Evolutionary conservation across 441 rosid species (phyloP).

Genomic region (Arabidopsis hybrid): DNA sequence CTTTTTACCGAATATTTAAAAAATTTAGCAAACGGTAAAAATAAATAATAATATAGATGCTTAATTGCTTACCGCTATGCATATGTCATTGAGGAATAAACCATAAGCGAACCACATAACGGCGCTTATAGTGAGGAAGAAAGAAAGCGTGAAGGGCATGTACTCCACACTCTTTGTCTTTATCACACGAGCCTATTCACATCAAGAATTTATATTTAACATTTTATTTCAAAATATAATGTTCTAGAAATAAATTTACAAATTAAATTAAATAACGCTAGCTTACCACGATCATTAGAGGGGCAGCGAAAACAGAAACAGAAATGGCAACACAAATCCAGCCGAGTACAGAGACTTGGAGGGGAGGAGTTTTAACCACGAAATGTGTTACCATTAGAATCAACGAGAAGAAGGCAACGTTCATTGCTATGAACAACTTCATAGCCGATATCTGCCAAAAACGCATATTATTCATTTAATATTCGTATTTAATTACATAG

Average conservation of each 20-base stretch:
- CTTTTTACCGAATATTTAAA: conserved; percentile 15
- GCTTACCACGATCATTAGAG: conserved; percentile 70
- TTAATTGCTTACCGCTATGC: conserved; percentile 71
- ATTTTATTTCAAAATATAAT: neutral
- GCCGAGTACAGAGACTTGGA: conserved; percentile 61
- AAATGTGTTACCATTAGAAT: conserved; percentile 59
- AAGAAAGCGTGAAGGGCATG: conserved; percentile 86
- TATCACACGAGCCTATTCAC: conserved; percentile 69
- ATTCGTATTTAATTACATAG: neutral
- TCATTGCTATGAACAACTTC: conserved; percentile 56
- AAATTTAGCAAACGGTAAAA: neutral
- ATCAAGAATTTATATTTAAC: neutral
- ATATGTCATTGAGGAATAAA: conserved; percentile 58
- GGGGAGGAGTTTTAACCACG: conserved; percentile 16
- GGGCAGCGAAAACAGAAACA: conserved; percentile 80
- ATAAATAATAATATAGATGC: neutral
- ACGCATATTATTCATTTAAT: neutral
- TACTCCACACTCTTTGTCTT: conserved; percentile 86
- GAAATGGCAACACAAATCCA: conserved; percentile 86
- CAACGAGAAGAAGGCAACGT: conserved; percentile 62
- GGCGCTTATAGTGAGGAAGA: conserved; percentile 83
- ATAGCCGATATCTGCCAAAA: conserved; percentile 65
- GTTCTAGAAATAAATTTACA: neutral
- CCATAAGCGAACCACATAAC: conserved; percentile 89
- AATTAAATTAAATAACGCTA: neutral